phyloP scores from a whole-genome alignment of 306 rosid species.

The Prunus armeniaca region DNA sequence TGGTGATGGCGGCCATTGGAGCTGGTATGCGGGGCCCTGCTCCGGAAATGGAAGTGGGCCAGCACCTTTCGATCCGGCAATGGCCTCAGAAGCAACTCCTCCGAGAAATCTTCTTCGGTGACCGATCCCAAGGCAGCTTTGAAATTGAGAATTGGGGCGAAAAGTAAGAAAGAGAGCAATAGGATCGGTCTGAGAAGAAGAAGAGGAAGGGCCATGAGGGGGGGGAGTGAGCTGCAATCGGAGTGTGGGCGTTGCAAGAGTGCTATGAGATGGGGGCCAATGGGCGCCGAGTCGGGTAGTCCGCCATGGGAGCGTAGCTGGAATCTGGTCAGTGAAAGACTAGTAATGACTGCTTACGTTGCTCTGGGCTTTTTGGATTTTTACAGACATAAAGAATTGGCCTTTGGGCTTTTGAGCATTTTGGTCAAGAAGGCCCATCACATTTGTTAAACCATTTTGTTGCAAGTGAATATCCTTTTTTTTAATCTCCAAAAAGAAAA shows the following conservation, averaged over 20 bases:
- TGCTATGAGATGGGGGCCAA: not conserved
- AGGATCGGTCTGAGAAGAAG: conserved; percentile 7
- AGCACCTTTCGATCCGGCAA: conserved; percentile 90
- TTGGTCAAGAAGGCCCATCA: not conserved
- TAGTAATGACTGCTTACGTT: not conserved
- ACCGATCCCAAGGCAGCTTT: conserved; percentile 28
- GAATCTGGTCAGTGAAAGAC: not conserved
- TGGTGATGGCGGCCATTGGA: conserved; percentile 73
- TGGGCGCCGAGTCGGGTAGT: conserved; percentile 14
- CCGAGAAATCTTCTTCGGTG: conserved; percentile 65
- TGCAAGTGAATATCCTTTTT: no score
- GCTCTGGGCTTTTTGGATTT: not conserved
- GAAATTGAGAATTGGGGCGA: conserved; percentile 18
- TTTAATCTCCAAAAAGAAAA: no score
- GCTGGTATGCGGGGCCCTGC: conserved; percentile 48
- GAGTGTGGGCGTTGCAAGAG: not conserved
- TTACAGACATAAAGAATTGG: no score
- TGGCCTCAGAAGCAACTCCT: conserved; percentile 82
- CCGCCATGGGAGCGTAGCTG: conserved; percentile 34
- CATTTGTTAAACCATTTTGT: no score
- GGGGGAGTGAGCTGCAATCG: not conserved
- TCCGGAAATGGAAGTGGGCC: conserved; percentile 75
- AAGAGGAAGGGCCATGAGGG: conserved; percentile 35
- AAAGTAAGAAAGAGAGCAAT: conserved; percentile 26
- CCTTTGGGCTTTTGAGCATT: not conserved